Evolutionary conservation across 176 grass and related monocot genomes (phyloP).

Genomic region (Phoenix roebelenii): DNA sequence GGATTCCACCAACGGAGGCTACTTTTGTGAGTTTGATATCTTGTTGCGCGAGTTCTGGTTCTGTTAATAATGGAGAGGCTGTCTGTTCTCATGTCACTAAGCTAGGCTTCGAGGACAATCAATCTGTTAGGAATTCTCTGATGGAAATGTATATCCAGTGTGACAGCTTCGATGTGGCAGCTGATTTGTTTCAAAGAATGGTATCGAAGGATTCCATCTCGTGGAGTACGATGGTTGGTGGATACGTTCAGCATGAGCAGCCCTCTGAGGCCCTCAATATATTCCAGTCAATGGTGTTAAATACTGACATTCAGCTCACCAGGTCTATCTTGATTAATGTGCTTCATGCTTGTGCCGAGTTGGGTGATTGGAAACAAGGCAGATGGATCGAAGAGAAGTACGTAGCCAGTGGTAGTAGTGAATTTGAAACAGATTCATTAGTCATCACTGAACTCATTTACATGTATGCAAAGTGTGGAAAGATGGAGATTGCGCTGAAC

Average conservation of each 20-base stretch:
- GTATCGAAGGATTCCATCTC: conserved; percentile 46
- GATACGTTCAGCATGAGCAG: conserved; percentile 33
- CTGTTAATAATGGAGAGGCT: conserved; percentile 5
- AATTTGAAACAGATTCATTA: conserved; percentile 36
- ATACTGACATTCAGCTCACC: conserved; percentile 14
- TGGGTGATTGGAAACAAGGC: conserved; percentile 48
- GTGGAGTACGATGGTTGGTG: conserved; percentile 60
- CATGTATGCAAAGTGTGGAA: conserved; percentile 58
- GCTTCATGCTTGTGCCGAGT: conserved; percentile 46
- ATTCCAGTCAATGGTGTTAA: conserved; percentile 32
- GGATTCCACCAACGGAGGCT: conserved; percentile 21
- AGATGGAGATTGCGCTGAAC: conserved; percentile 28
- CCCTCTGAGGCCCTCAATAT: conserved; percentile 32
- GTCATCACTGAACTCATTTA: conserved; percentile 51
- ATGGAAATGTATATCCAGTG: conserved; percentile 37
- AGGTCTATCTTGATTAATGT: conserved; percentile 54
- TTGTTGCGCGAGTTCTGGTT: conserved; percentile 14
- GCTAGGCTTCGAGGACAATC: conserved; percentile 24
- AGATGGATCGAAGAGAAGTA: conserved; percentile 51
- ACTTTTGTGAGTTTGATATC: conserved; percentile 53
- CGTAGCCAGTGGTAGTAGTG: conserved; percentile 13
- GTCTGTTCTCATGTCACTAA: conserved; percentile 32
- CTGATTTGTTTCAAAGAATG: conserved; percentile 42
- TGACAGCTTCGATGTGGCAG: conserved; percentile 31
- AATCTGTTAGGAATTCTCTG: conserved; percentile 44